Base-by-base conservation (phyloP, 306 rosid genomes). In the Fragaria vesca region DNA sequence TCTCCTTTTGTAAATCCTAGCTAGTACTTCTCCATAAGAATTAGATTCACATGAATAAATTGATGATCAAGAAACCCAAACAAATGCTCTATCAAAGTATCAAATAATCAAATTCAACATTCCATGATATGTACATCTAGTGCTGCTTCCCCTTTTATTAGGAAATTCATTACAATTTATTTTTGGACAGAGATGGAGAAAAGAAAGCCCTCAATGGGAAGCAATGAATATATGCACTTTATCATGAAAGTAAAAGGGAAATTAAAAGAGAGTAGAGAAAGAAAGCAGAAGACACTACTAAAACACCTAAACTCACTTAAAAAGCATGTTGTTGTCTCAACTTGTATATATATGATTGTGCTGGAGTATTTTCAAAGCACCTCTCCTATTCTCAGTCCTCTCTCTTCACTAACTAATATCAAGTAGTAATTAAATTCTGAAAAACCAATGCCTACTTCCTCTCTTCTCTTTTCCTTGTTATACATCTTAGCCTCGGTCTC, bases 141-240 rank as follows among this genome's bases (percentile, higher is more conserved):
- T 55, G 51, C 36, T 12, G 54, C 71, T 71, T 50, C 24, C 40
- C 2, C 24, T 3, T 26, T 3, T 12, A 48, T 32, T 66, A 10
- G 15, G 28, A 32, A 52, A 65, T 34, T 12, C 13, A 26, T 24
- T 67, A 66, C 34, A 62, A 4, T 28, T 75, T 28, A 20, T 46
- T 61, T 68, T 26, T 34, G 36, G 48, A 11, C 1, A 38, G 28
- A 3, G 24, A 47, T 47, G 54, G 46, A 67, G 40, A 51, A 81
- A 71, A 82, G 85, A 86, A 90, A 90, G 87, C 80, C 90, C 85
- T 65, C 72, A 52, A 38, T 72, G 57, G 61, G 95, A 94, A 89
- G 98, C 85, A 92, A 92, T 87, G 97, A 80, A 92, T 89, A 86
- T 89, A 87, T 94, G 80, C 90, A 86, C 84, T 78, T 70, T 78